Base-by-base conservation (phyloP, 306 rosid genomes). In the Cercis canadensis region DNA sequence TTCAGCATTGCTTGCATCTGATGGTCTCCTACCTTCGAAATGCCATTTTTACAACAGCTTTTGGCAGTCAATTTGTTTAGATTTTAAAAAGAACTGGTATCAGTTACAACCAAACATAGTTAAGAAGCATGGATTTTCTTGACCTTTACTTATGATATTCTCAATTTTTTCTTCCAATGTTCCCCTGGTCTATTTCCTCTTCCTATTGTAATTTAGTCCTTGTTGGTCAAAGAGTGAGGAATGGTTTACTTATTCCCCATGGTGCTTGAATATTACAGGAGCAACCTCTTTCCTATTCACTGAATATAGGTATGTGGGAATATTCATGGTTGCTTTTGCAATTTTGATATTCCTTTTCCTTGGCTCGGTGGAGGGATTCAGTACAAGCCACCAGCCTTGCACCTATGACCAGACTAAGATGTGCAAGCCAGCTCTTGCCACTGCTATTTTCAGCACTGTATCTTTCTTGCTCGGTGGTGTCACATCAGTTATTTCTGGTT, bases 221-320 rank as follows among this genome's bases (percentile, higher is more conserved):
- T 47, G 10, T 45, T 60, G 61, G 51, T 16, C 11, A 40, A 21
- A 13, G 44, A 4, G 19, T 62, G 36, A 60, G 21, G 74, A 65
- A 65, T 37, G 56, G 17, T 17, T 74, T 49, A 56, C 75, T 81
- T 19, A 85, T 49, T 9, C 62, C 6, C 53, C 12, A 19, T 67
- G 60, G 29, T 65, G 67, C 69, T 55, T 73, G 59, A 68, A 74
- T 34, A 13, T 75, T 36, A 56, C 92, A 94, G 99, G 99, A 52
- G 94, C 97, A 44, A 90, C 96, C 57, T 94, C 99, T 57, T 91
- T 94, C 78, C 95, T 94, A n/a, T 91, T 80, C 71, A 94, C 97
- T 0, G 89, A 84, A 57, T 94, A 90, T 62, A 78, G 83, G 76
- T 94, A 94, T 64, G 96, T 90, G 19, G 90, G 97, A 54, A 62